Conservation (phyloP, 2,329 filamentous ascomycete genomes). For the Rugonectria rugulosa region DNA sequence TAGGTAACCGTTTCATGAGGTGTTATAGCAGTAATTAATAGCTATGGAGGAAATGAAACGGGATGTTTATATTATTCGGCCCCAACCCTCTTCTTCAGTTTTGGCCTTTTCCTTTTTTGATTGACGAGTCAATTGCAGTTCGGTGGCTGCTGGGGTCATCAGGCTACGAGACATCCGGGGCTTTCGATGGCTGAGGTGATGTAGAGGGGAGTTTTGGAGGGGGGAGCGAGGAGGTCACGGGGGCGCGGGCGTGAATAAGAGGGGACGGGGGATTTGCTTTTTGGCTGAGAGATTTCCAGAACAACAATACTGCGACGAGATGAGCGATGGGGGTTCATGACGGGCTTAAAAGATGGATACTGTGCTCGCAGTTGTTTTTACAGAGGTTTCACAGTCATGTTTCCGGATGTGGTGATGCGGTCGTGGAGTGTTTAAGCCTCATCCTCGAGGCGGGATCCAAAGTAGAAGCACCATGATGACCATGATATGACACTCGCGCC, state of each 20-base stretch:
- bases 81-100: background rate
- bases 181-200: conserved; percentile 1
- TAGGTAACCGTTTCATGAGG: too few relatives aligned
- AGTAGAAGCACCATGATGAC: too few relatives aligned
- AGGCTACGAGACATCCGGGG: conserved; percentile 8
- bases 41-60: too few relatives aligned
- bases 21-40: too few relatives aligned
- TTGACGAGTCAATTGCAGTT: conserved; percentile 22
- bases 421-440: background rate
- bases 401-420: background rate
- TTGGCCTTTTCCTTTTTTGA: background rate
- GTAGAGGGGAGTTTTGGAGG: background rate
- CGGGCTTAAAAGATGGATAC: background rate
- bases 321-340: background rate
- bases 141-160: conserved; percentile 2
- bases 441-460: too few relatives aligned
- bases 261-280: background rate
- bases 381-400: background rate
- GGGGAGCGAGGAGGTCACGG: conserved; percentile 1
- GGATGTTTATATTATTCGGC: too few relatives aligned
- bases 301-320: background rate
- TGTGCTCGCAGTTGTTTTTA: background rate
- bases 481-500: too few relatives aligned
- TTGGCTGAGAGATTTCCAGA: conserved; percentile 1
- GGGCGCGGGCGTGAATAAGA: background rate